Evolutionary conservation across 2,329 filamentous ascomycete species (phyloP).

Genomic region (Curvularia sp.): DNA sequence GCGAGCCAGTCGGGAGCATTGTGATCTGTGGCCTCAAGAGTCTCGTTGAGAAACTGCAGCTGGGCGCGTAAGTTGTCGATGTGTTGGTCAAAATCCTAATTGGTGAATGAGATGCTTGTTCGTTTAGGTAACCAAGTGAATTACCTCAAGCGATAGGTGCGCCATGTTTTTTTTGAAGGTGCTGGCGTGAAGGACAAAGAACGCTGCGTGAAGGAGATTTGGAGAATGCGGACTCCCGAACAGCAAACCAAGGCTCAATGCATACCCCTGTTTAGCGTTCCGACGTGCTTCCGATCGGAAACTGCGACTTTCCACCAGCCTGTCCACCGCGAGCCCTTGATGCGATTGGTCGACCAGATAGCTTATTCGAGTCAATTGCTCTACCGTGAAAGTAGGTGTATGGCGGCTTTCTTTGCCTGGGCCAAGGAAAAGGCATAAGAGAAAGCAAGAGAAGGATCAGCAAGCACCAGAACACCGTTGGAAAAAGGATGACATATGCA

Average conservation of each 20-base stretch:
- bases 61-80: constrained; percentile 41
- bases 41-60: constrained; percentile 39
- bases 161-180: constrained; percentile 30
- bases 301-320: constrained; percentile 1
- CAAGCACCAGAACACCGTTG: not conserved
- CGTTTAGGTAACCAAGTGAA: constrained; percentile 5
- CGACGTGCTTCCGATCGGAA: constrained; percentile 17
- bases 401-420: not conserved
- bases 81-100: constrained; percentile 44
- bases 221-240: constrained; percentile 19
- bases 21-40: constrained; percentile 45
- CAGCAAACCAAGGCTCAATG: constrained; percentile 9
- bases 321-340: not conserved
- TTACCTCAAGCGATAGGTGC: constrained; percentile 40
- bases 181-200: constrained; percentile 4
- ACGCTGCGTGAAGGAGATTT: constrained; percentile 9
- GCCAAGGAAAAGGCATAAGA: not conserved
- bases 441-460: not conserved
- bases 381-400: not conserved
- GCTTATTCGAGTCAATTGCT: not conserved
- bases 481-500: not conserved
- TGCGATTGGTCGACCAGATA: not conserved
- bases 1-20: constrained; percentile 47
- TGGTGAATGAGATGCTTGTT: constrained; percentile 22
- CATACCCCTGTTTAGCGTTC: constrained; percentile 6